Evolutionary conservation across 2,329 filamentous ascomycete genomes (phyloP), one percentile per base, ranked within the genome.

Genomic region (Decorospora gaudefroyi): DNA sequence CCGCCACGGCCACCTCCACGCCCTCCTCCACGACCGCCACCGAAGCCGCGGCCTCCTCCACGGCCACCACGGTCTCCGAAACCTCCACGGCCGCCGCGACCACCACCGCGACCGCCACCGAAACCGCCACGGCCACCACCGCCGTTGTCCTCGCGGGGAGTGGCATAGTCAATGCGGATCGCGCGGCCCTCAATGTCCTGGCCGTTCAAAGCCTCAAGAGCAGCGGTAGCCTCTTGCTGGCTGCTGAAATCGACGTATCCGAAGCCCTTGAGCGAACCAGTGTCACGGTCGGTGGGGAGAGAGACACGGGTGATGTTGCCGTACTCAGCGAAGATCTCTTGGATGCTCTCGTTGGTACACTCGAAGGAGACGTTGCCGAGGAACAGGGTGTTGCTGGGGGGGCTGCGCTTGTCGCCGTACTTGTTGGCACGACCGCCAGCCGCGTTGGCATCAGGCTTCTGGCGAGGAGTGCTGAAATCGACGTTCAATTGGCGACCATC

Each of bases 351-450:
- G 76, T 95, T 87, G 64, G 86, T 84, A 63, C 85, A 84, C 55
- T 88, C 84, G 75, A 95, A 96, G 36, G 88, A 85, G 57, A 96
- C 77, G 79, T 96, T 96, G 64, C 90, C 91, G 57, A 96, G 84
- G 74, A 93, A 96, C 48, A 96, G 81, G 28, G 91, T 96, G 58
- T 91, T 87, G 69, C 84, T 88, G 69, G 88, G 86, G 52, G 87
- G 82, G 77, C 86, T 91, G 67, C 85, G 77, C 60, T 82, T 79
- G 72, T 96, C 91, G 55, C 91, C 91, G 69, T 85, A 92, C 67
- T 82, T 79, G 60, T 78, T 75, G 55, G 84, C 82, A 53, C 86
- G 83, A 50, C 77, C 74, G 52, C 76, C 72, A 64, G 74, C 76
- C 45, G 76, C 74, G 48, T 54, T 55, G 36, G 61, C 57, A 28